A percentile compares a stretch with the other conserved stretches of the same genome.
These are phyloP conservation scores for Comarum palustre DNA, from an alignment of 306 rosid genomes.

Conservation along the genomic window DNA sequence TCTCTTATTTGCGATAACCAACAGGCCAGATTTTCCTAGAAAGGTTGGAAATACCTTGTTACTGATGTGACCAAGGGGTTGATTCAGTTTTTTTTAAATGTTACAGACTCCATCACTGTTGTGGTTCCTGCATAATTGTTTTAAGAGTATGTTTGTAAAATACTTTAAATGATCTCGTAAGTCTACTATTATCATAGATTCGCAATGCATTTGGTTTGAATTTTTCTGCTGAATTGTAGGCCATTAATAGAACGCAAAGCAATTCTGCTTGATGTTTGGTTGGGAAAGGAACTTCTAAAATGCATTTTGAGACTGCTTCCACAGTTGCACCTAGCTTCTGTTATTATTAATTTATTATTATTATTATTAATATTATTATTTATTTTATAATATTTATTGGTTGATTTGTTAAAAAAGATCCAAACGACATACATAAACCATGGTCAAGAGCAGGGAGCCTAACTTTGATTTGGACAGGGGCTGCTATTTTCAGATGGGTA, in stretches of 20 bases:
- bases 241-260: not conserved
- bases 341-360: too few relatives aligned
- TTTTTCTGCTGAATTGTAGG: not conserved
- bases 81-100: not conserved
- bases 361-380: too few relatives aligned
- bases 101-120: not conserved
- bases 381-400: not conserved
- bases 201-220: not conserved
- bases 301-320: constrained; percentile 26
- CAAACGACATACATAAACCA: not conserved
- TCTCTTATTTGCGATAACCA: not conserved
- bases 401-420: not conserved
- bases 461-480: constrained; percentile 68
- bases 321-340: constrained; percentile 7
- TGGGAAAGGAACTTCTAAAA: not conserved
- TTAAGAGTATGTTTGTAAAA: not conserved
- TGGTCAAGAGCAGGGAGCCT: not conserved
- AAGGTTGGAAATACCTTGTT: not conserved
- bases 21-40: not conserved
- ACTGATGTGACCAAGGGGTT: not conserved
- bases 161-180: not conserved
- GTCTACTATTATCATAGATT: not conserved
- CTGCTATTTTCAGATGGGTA: constrained; percentile 85
- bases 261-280: not conserved
- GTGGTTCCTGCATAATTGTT: not conserved